phyloP scores from a whole-genome alignment of 768 basidiomycete species.

The Kwoniella heveanensis region DNA sequence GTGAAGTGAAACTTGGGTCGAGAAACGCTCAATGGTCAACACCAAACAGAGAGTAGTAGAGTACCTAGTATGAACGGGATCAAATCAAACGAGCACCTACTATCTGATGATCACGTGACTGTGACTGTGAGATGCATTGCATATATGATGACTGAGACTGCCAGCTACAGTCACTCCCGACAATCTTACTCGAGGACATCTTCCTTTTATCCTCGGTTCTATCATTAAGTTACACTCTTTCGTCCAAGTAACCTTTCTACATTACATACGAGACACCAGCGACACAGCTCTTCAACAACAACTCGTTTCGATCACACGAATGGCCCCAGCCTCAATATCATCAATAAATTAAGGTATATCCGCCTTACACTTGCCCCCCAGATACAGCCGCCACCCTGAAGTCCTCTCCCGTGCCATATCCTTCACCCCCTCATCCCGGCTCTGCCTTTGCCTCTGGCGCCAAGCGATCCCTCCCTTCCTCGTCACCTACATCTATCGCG shows the following conservation, averaged over 20 bases:
- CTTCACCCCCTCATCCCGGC: slow-evolving; percentile 1
- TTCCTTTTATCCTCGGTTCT: not conserved
- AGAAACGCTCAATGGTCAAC: too few species aligned
- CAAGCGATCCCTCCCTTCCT: not conserved
- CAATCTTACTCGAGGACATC: not conserved
- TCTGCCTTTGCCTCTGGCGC: not conserved
- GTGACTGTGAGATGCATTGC: too few species aligned
- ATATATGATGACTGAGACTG: not conserved
- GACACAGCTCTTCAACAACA: not conserved
- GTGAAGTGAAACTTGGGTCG: too few species aligned
- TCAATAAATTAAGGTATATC: too few species aligned
- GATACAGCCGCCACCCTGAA: slow-evolving; percentile 24
- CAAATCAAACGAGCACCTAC: too few species aligned
- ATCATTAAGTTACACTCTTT: too few species aligned
- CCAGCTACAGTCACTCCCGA: not conserved
- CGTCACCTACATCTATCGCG: too few species aligned
- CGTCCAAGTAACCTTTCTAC: not conserved
- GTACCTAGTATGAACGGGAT: too few species aligned
- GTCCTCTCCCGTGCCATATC: not conserved
- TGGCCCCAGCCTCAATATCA: too few species aligned
- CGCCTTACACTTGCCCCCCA: not conserved
- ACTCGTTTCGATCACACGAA: too few species aligned
- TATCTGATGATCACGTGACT: too few species aligned
- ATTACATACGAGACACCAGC: not conserved
- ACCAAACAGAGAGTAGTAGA: too few species aligned